Evolutionary conservation across 495 filamentous ascomycete species (phyloP).

Genomic region (Stereocaulon alpinum): DNA sequence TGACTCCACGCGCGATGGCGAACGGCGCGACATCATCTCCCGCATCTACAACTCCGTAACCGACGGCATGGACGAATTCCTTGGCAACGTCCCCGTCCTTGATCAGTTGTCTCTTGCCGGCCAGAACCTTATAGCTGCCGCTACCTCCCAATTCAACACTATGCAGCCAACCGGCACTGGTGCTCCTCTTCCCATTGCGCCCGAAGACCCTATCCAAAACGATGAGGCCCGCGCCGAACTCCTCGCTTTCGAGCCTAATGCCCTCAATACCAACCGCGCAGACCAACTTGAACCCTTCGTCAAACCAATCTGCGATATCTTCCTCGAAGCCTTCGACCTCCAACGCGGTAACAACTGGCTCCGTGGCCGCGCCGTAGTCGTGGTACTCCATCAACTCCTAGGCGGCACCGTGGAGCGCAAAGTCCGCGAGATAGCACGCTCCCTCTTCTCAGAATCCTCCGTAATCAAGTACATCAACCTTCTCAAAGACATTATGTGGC

Average conservation of each 20-base stretch:
- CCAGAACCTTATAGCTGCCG: constrained; percentile 84
- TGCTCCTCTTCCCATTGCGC: constrained; percentile 28
- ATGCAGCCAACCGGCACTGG: constrained; percentile 36
- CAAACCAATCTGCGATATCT: constrained; percentile 95
- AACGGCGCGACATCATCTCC: constrained; percentile 82
- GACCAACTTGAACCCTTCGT: constrained; percentile 83
- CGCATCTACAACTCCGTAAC: constrained; percentile 92
- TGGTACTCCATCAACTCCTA: constrained; percentile 59
- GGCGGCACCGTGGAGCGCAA: constrained; percentile 89
- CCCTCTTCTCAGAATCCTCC: constrained; percentile 63
- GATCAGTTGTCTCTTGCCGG: constrained; percentile 90
- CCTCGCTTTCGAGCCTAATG: constrained; percentile 77
- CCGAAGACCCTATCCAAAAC: constrained; percentile 54
- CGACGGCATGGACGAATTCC: constrained; percentile 96
- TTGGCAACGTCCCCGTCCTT: constrained; percentile 89
- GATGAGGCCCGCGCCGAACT: constrained; percentile 93
- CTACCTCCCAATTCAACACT: constrained; percentile 61
- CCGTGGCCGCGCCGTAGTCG: constrained; percentile 87
- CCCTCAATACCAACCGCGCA: constrained; percentile 6
- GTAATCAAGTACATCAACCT: constrained; percentile 64
- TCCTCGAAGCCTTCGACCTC: constrained; percentile 90
- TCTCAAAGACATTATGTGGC: constrained; percentile 70
- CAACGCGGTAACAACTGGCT: constrained; percentile 91
- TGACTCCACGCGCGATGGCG: constrained; percentile 37
- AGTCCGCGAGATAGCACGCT: constrained; percentile 68